phyloP scores from a whole-genome alignment of 495 filamentous ascomycete species.

The Neurospora cerealis region DNA sequence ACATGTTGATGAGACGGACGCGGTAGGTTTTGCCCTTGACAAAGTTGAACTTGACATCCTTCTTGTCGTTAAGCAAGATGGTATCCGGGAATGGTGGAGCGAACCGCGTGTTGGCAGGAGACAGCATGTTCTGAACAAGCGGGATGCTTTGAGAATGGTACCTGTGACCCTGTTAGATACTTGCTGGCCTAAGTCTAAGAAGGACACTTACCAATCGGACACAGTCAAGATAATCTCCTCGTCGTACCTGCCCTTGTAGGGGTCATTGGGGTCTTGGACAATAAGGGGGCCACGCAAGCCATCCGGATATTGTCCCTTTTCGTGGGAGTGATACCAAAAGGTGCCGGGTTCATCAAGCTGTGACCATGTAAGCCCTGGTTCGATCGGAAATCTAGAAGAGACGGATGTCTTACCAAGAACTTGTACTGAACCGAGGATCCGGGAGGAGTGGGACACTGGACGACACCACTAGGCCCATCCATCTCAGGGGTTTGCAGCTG shows the following conservation, averaged over 20 bases:
- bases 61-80: conserved; percentile 57
- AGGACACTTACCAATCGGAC: conserved; percentile 52
- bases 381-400: background rate
- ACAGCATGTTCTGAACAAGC: conserved; percentile 45
- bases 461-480: conserved; percentile 62
- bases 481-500: conserved; percentile 59
- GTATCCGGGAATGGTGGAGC: conserved; percentile 52
- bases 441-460: conserved; percentile 62
- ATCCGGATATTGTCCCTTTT: conserved; percentile 63
- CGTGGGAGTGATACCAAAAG: conserved; percentile 79
- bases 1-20: conserved; percentile 63
- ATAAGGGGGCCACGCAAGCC: conserved; percentile 65
- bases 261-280: conserved; percentile 56
- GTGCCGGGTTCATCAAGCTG: conserved; percentile 57
- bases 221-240: conserved; percentile 49
- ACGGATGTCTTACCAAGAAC: conserved; percentile 47
- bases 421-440: conserved; percentile 53
- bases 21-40: conserved; percentile 67
- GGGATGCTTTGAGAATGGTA: conserved; percentile 46
- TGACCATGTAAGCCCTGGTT: conserved; percentile 4
- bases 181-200: conserved; percentile 3
- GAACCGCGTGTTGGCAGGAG: conserved; percentile 39
- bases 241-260: conserved; percentile 53
- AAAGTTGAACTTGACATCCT: conserved; percentile 46
- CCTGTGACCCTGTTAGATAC: conserved; percentile 43